Evolutionary conservation across 495 filamentous ascomycete species (phyloP).

Genomic region (Trichoderma asperelloides): DNA sequence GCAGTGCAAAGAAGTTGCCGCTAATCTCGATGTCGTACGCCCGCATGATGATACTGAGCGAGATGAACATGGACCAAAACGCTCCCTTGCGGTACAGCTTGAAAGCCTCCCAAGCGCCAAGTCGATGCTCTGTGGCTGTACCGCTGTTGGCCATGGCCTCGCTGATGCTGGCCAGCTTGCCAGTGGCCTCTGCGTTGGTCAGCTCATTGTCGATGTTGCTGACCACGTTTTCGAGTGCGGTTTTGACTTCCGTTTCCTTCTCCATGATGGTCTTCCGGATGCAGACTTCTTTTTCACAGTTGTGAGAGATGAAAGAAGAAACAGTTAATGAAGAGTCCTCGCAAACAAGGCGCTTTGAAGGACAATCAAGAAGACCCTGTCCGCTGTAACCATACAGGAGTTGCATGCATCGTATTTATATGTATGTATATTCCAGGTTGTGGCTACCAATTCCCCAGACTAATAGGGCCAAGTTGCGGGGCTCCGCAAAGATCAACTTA

Average conservation of each 20-base stretch:
- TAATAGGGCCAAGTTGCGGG: constrained; percentile 3
- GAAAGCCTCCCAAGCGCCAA: constrained; percentile 12
- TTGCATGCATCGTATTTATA: constrained; percentile 8
- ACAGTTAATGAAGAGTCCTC: neutral
- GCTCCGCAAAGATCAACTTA: neutral
- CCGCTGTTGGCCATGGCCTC: constrained; percentile 11
- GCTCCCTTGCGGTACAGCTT: constrained; percentile 10
- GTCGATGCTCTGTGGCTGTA: constrained; percentile 10
- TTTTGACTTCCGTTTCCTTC: neutral
- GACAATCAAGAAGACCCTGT: neutral
- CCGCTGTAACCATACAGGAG: neutral
- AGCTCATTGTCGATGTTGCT: constrained; percentile 4
- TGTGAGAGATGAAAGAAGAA: neutral
- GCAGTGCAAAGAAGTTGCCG: constrained; percentile 29
- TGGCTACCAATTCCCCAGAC: neutral
- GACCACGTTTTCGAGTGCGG: constrained; percentile 6
- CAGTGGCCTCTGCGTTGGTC: constrained; percentile 4
- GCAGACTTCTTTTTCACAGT: neutral
- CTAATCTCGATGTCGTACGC: constrained; percentile 30
- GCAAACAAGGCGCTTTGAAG: neutral
- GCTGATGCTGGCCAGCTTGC: constrained; percentile 12
- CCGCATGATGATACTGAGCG: constrained; percentile 13
- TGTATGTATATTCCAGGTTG: neutral
- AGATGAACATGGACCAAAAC: constrained; percentile 14
- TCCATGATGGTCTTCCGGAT: neutral